Base-by-base conservation (phyloP, 2,329 filamentous ascomycete species). In the Claviceps pazoutovae region DNA sequence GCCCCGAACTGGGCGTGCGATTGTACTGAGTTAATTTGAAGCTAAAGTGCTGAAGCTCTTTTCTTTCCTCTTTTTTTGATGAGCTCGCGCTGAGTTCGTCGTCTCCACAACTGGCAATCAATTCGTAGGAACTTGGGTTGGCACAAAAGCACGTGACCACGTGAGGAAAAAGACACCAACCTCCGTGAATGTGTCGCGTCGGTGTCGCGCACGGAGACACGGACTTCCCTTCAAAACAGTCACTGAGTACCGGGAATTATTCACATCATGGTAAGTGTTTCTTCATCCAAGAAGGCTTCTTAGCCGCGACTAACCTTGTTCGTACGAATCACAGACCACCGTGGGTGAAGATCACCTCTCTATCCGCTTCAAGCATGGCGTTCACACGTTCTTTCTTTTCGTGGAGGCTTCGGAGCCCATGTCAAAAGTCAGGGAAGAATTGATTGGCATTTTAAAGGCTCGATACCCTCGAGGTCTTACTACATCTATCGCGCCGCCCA, bases 361-460 rank as follows among this genome's bases (percentile, higher is more conserved):
- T 9, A 69, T 90, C 51, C 76, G 82, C 54, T 81, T 90, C 69
- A 88, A 88, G 66, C 76, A 85, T 63, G 81, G 84, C 61, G 79
- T 80, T 53, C 78, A 82, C 59, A 89, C 84, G 4, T 73, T 88
- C 56, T 79, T 86, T 59, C 72, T 89, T 53, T 82, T 85, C 55
- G 74, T 84, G 46, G 74, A 80, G 41, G 69, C 80, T 5, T 68
- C 75, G 14, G 74, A 75, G 41, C 66, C 79, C 11, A 79, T 88
- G 60, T 67, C 71, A 16, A 66, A 71, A 1, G 69, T 86, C 53
- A 80, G 80, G 52, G 59, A 71, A 17, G 74, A 80, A 19, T 75
- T 90, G 2, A 67, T 86, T 17, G 66, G 70, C 1, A 68, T 79
- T 11, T 67, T 89, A 5, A 70, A 62, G 30, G 78, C 82, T 45